A percentile compares a stretch with the other conserved stretches of the same genome.
phyloP scores from a whole-genome alignment of 2,329 filamentous ascomycete species.

The Paramyrothecium sp. region DNA sequence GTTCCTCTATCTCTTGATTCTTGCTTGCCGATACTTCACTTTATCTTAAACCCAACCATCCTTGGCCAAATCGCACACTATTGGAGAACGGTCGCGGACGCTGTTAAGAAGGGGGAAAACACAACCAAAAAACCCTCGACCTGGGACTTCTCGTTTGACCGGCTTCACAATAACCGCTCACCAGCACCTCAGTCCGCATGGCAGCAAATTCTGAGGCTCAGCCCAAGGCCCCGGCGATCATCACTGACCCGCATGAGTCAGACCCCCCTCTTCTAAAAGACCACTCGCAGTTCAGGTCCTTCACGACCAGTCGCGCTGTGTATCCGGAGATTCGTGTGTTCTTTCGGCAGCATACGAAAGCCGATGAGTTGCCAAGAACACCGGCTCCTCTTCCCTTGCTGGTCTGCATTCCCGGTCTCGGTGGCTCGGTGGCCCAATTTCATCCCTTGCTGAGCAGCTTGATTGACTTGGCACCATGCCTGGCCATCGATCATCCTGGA shows the following conservation, averaged over 20 bases:
- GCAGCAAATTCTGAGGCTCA: conserved; percentile 17
- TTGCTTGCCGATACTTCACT: too few relatives aligned
- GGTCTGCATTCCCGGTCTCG: conserved; percentile 89
- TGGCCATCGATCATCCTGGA: conserved; percentile 83
- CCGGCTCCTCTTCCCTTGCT: conserved; percentile 77
- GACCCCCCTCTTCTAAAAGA: conserved; percentile 82
- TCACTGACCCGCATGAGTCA: conserved; percentile 45
- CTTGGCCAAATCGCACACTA: too few relatives aligned
- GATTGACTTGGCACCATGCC: conserved; percentile 77
- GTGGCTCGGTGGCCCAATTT: conserved; percentile 90
- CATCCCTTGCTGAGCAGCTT: conserved; percentile 77
- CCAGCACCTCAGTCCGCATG: conserved; percentile 7
- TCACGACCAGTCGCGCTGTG: conserved; percentile 66
- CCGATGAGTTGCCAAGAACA: conserved; percentile 72
- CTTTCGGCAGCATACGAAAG: conserved; percentile 77
- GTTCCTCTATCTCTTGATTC: too few relatives aligned
- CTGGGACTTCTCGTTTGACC: too few relatives aligned
- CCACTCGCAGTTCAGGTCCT: conserved; percentile 69
- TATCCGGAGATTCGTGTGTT: conserved; percentile 82
- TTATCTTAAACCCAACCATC: too few relatives aligned
- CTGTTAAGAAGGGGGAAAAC: too few relatives aligned
- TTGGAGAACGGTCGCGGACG: too few relatives aligned
- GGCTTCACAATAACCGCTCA: conserved; percentile 2
- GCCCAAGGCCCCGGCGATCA: conserved; percentile 18
- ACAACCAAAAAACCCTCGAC: too few relatives aligned